Evolutionary conservation across 2,329 filamentous ascomycete species (phyloP), one percentile per base, ranked within the genome.

Genomic region (Pseudogymnoascus verrucosus): DNA sequence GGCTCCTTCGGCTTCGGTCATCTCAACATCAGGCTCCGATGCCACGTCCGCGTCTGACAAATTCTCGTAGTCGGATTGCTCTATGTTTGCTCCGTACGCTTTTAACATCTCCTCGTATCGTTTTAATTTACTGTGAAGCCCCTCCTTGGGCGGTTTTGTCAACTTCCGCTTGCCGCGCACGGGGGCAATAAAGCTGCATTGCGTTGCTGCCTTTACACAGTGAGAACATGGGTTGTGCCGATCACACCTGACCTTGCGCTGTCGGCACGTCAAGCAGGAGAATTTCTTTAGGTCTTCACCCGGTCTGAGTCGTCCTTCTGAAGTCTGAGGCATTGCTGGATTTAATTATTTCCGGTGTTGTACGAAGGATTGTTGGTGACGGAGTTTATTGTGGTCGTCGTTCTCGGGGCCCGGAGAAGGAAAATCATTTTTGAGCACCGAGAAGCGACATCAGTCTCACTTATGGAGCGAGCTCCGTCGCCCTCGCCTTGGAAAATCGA

Each of bases 181-280:
- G 8, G 72, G 72, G 23, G 62, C 31, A 19, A 62, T 63, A 54
- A 70, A 78, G 23, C 72, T 69, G 65, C 77, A 78, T 65, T 75
- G 70, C 16, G 69, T 69, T 16, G 69, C 66, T 1, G 77, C 71
- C 64, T 77, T 80, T 40, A 69, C 63, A 62, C 79, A 81, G 65
- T 80, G 80, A 6, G 75, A 75, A 63, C 79, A 81, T 0, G 78
- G 77, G 1, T 71, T 68, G 12, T 65, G 65, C 47, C 74, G 74
- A 65, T 80, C 74, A 65, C 78, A 81, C 61, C 74, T 78, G 62
- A 78, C 73, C 65, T 78, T 78, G 21, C 76, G 71, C 26, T 74
- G 73, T 40, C 76, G 71, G 64, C 76, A 78, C 2, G 71, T 66
- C 51, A 75, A 65, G 64, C 76, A 78, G 37, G 73, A 72, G 59